Conservation (phyloP, 306 rosid species). For the Begonia masoniana region DNA sequence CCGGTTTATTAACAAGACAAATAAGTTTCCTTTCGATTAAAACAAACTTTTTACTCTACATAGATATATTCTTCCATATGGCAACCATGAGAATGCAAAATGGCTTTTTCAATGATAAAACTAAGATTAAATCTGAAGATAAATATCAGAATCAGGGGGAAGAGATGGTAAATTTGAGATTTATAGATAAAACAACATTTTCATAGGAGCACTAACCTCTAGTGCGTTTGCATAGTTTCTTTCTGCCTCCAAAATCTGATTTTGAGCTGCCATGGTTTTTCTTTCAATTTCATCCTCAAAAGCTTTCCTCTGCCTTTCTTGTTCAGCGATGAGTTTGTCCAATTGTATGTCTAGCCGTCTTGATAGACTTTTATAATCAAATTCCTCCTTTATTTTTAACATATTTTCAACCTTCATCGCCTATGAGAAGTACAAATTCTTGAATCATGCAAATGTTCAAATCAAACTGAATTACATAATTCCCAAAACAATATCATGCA, state of each 20-base stretch:
- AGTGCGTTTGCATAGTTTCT: conserved; percentile 51
- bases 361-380: conserved; percentile 90
- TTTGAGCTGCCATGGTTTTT: conserved; percentile 48
- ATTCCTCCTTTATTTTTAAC: conserved; percentile 90
- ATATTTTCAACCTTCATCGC: conserved; percentile 99
- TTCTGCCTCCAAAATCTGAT: conserved; percentile 63
- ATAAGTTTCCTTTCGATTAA: no score
- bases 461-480: background rate
- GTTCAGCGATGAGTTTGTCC: conserved; percentile 86
- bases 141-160: no score
- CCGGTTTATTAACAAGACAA: no score
- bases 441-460: conserved; percentile 16
- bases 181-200: no score
- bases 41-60: no score
- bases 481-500: background rate
- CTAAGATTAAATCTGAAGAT: no score
- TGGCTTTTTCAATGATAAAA: no score
- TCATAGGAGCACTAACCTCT: conserved; percentile 44
- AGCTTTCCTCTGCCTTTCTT: conserved; percentile 94
- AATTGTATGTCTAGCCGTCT: conserved; percentile 79
- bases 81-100: no score
- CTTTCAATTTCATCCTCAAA: conserved; percentile 80
- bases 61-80: no score
- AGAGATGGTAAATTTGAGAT: no score
- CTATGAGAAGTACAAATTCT: conserved; percentile 24